Conservation (phyloP, 2,329 filamentous ascomycete genomes). For the Colletotrichum sidae region DNA sequence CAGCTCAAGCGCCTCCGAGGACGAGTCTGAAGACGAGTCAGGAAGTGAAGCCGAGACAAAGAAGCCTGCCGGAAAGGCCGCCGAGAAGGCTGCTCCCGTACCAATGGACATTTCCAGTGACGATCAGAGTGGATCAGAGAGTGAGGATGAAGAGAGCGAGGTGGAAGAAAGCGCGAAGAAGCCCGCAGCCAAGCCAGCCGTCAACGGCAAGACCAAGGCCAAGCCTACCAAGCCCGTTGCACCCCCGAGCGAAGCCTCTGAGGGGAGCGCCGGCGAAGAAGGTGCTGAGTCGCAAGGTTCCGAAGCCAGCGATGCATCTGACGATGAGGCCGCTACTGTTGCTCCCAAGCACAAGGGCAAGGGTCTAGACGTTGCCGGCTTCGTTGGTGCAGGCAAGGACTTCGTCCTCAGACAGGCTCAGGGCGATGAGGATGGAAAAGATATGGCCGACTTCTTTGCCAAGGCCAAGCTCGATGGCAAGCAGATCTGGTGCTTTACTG, state of each 20-base stretch:
- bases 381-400: conserved; percentile 57
- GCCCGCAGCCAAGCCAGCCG: conserved; percentile 37
- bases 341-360: conserved; percentile 45
- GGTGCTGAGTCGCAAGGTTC: conserved; percentile 34
- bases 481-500: conserved; percentile 85
- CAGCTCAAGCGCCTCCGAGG: too few species aligned
- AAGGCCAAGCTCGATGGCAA: conserved; percentile 73
- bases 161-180: conserved; percentile 9
- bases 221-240: conserved; percentile 30
- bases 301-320: conserved; percentile 38
- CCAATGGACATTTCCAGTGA: conserved; percentile 41
- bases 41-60: conserved; percentile 1
- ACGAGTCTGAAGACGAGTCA: conserved; percentile 2
- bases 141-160: conserved; percentile 40
- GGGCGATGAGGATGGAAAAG: conserved; percentile 54
- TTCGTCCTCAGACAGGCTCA: conserved; percentile 65
- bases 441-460: conserved; percentile 67
- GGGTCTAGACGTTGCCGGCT: conserved; percentile 52
- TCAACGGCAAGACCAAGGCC: conserved; percentile 14
- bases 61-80: conserved; percentile 37
- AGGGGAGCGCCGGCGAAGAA: conserved; percentile 35
- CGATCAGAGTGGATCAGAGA: conserved; percentile 42
- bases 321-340: conserved; percentile 46
- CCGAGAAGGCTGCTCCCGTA: conserved; percentile 18
- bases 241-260: conserved; percentile 37